Conservation (phyloP, 2,329 filamentous ascomycete genomes). For the Colletotrichum trifolii region DNA sequence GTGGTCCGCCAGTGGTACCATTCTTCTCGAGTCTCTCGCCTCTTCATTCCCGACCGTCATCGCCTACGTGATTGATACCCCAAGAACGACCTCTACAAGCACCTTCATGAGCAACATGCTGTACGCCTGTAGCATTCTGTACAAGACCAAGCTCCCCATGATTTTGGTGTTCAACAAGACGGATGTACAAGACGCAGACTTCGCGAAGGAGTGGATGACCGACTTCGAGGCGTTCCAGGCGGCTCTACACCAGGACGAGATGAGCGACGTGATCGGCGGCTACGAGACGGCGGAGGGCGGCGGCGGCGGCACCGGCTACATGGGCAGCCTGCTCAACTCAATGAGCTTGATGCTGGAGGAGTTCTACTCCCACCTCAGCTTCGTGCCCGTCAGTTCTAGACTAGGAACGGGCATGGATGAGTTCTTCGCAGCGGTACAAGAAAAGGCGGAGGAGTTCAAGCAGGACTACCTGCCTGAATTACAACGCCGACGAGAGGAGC, state of each 20-base stretch:
- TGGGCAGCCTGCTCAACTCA: conserved; percentile 94
- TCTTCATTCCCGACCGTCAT: conserved; percentile 97
- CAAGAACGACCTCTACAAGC: conserved; percentile 88
- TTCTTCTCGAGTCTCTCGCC: conserved; percentile 91
- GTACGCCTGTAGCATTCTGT: conserved; percentile 97
- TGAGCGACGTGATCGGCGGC: conserved; percentile 79
- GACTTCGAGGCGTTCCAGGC: conserved; percentile 97
- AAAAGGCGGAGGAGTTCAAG: conserved; percentile 89
- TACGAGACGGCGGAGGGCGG: conserved; percentile 70
- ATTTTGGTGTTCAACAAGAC: conserved; percentile 99
- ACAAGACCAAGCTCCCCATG: conserved; percentile 99
- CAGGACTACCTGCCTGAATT: conserved; percentile 93
- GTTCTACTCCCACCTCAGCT: conserved; percentile 93
- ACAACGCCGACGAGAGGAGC: conserved; percentile 78
- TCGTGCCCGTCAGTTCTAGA: conserved; percentile 94
- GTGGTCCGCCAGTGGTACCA: conserved; percentile 95
- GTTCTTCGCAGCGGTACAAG: conserved; percentile 89
- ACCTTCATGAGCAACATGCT: conserved; percentile 99
- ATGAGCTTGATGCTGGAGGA: conserved; percentile 99
- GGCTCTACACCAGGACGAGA: conserved; percentile 84
- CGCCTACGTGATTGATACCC: conserved; percentile 97
- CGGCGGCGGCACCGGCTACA: conserved; percentile 87
- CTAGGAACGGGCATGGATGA: conserved; percentile 91
- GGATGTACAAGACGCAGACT: conserved; percentile 89
- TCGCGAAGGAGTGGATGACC: conserved; percentile 99